A percentile compares a stretch with the other conserved stretches of the same genome.
Conservation (phyloP, 208 protist species). For the Wallacemonas rigidus region DNA sequence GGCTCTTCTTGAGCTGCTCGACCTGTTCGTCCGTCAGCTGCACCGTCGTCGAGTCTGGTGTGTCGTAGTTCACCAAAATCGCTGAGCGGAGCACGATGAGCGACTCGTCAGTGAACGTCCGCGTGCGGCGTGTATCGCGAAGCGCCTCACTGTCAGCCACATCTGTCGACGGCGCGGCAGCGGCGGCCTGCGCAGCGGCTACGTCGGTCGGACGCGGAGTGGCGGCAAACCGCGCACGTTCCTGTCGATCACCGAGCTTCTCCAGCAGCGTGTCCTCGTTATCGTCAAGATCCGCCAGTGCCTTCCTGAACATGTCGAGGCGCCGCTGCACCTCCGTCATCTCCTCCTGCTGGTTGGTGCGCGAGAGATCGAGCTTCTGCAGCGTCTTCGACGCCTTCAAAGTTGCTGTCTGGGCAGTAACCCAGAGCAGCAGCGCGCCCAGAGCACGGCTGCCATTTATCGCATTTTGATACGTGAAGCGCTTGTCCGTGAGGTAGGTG, state of each 20-base stretch:
- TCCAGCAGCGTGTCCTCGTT: slow-evolving; percentile 22
- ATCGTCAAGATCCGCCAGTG: slow-evolving; percentile 17
- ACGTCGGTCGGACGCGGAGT: slow-evolving; percentile 11
- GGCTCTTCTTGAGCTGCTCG: slow-evolving; percentile 29
- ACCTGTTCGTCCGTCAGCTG: slow-evolving; percentile 41
- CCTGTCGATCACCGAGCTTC: slow-evolving; percentile 5
- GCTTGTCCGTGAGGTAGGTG: slow-evolving; percentile 39
- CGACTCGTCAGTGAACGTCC: slow-evolving; percentile 26
- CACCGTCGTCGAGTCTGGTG: slow-evolving; percentile 30
- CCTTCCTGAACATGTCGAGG: slow-evolving; percentile 18
- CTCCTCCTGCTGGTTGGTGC: slow-evolving; percentile 14
- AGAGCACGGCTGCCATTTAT: slow-evolving; percentile 55
- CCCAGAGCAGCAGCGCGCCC: slow-evolving; percentile 55
- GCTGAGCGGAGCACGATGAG: slow-evolving; percentile 28
- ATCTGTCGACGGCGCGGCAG: background rate
- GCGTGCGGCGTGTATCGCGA: slow-evolving; percentile 15
- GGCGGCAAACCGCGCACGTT: background rate
- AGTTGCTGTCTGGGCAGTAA: slow-evolving; percentile 36
- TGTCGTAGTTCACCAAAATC: slow-evolving; percentile 31
- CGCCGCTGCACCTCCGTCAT: slow-evolving; percentile 26
- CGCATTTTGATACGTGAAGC: slow-evolving; percentile 52
- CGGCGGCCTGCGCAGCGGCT: background rate
- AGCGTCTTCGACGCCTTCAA: slow-evolving; percentile 36
- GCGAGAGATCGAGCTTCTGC: slow-evolving; percentile 37
- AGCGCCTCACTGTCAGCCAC: background rate